Conservation (phyloP, 768 basidiomycete genomes). For the Tricholomella constricta region DNA sequence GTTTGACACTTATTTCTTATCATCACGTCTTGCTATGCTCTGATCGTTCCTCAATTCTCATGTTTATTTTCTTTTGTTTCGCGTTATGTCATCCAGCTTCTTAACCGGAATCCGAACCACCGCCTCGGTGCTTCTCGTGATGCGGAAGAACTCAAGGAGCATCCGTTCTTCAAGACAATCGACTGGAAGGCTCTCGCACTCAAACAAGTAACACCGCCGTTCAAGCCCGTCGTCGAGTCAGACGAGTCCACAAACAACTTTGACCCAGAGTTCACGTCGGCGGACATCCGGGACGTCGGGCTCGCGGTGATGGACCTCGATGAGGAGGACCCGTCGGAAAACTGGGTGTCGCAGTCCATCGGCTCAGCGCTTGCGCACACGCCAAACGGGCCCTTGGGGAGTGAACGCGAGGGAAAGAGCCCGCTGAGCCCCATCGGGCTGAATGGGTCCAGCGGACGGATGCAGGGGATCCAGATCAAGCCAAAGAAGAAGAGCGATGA, state of each 20-base stretch:
- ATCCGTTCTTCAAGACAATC: conserved; percentile 88
- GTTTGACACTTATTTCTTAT: conserved; percentile 5
- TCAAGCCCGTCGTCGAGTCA: conserved; percentile 96
- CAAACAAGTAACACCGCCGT: conserved; percentile 94
- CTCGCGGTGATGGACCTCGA: conserved; percentile 54
- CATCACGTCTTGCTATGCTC: background rate
- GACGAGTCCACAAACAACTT: conserved; percentile 99
- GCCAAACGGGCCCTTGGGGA: conserved; percentile 79
- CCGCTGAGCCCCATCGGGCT: conserved; percentile 19
- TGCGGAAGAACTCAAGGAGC: conserved; percentile 92
- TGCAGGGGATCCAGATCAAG: conserved; percentile 56
- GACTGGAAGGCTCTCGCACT: conserved; percentile 88
- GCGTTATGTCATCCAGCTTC: conserved; percentile 56
- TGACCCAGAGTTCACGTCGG: conserved; percentile 95
- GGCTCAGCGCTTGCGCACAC: conserved; percentile 49
- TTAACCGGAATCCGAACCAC: conserved; percentile 98
- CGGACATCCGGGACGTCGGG: conserved; percentile 79
- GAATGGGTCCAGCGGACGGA: conserved; percentile 19
- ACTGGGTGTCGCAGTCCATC: conserved; percentile 60
- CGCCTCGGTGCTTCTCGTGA: conserved; percentile 91
- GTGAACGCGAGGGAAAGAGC: conserved; percentile 39
- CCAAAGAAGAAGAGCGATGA: conserved; percentile 47
- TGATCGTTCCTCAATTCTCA: conserved; percentile 20
- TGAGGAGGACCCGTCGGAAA: conserved; percentile 71
- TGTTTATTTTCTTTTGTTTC: background rate